Evolutionary conservation across 495 filamentous ascomycete species (phyloP).

Genomic region (Aspergillus affinis): DNA sequence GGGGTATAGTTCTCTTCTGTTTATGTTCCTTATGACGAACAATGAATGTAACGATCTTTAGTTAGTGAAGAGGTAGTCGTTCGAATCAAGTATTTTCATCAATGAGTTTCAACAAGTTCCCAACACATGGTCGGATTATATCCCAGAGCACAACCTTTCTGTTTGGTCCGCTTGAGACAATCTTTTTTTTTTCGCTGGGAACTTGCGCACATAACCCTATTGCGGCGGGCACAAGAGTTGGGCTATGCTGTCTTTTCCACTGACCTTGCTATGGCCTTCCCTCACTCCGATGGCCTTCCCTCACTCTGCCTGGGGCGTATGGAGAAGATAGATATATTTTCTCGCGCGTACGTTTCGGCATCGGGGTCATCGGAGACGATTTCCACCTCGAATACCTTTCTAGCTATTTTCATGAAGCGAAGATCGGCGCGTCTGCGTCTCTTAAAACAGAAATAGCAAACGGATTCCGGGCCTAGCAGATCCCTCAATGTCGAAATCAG

Average conservation of each 20-base stretch:
- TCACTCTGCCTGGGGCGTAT: slow-evolving; percentile 47
- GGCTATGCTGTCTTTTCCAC: not conserved
- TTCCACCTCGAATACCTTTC: slow-evolving; percentile 61
- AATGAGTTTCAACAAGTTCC: too few species aligned
- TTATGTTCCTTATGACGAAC: not conserved
- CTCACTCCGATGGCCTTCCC: not conserved
- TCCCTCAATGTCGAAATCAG: slow-evolving; percentile 74
- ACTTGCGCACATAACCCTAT: too few species aligned
- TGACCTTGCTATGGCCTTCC: not conserved
- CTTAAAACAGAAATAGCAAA: slow-evolving; percentile 95
- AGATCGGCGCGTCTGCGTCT: slow-evolving; percentile 76
- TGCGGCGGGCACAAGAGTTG: too few species aligned
- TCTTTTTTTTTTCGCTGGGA: too few species aligned
- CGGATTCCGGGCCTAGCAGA: slow-evolving; percentile 56
- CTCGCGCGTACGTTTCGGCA: slow-evolving; percentile 54
- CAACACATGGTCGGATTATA: too few species aligned
- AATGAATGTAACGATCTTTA: not conserved
- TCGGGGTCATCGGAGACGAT: slow-evolving; percentile 63
- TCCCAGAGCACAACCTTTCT: too few species aligned
- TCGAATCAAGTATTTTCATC: too few species aligned
- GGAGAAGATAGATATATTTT: slow-evolving; percentile 63
- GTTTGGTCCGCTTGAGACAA: too few species aligned
- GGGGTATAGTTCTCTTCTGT: not conserved
- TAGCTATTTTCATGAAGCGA: slow-evolving; percentile 67
- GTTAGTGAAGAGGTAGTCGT: too few species aligned